phyloP scores from a whole-genome alignment of 257 asterid species.

The Penstemon newberryi region DNA sequence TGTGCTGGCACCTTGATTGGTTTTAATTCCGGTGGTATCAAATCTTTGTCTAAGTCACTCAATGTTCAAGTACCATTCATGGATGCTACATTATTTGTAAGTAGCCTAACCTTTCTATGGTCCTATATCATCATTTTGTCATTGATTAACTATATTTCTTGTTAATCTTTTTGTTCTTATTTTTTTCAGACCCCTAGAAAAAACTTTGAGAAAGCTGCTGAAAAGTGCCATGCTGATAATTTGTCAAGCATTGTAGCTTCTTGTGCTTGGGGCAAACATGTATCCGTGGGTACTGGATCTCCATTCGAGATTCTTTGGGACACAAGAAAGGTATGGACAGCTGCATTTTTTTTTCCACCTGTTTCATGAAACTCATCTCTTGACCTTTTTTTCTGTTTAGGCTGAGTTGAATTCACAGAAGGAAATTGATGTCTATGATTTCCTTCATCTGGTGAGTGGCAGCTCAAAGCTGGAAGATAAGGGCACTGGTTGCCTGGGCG shows the following conservation, averaged over 20 bases:
- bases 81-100: conserved; percentile 88
- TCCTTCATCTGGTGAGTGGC: conserved; percentile 76
- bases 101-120: conserved; percentile 30
- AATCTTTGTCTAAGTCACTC: conserved; percentile 72
- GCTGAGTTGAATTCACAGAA: conserved; percentile 55
- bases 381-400: conserved; percentile 36
- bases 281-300: conserved; percentile 93
- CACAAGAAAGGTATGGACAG: conserved; percentile 67
- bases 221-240: conserved; percentile 83
- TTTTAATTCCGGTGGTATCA: conserved; percentile 88
- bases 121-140: conserved; percentile 7
- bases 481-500: conserved; percentile 75
- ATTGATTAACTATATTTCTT: conserved; percentile 22
- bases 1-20: conserved; percentile 89
- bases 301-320: conserved; percentile 89
- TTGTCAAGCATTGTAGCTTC: conserved; percentile 89
- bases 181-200: conserved; percentile 78
- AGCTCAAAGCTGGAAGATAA: conserved; percentile 49
- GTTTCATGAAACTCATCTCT: conserved; percentile 15
- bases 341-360: too few relatives aligned
- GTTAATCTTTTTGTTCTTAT: conserved; percentile 13
- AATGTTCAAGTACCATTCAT: conserved; percentile 87
- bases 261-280: conserved; percentile 98
- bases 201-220: conserved; percentile 97
- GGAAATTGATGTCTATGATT: conserved; percentile 72